Evolutionary conservation across 345 rosid species (phyloP).

Genomic region (Gossypium stocksii): DNA sequence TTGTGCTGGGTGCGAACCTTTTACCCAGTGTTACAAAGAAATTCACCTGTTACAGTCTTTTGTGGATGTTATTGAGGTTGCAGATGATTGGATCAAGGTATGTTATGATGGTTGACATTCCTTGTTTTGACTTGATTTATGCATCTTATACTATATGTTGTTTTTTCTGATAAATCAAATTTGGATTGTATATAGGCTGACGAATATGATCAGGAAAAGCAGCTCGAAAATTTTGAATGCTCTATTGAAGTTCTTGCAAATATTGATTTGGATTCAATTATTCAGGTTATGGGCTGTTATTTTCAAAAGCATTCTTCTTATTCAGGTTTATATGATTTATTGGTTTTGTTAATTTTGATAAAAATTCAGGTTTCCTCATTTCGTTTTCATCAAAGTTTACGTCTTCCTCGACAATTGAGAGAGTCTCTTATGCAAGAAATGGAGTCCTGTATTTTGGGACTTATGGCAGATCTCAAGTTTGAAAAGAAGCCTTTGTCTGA

Average conservation of each 20-base stretch:
- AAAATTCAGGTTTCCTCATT: slow-evolving; percentile 41
- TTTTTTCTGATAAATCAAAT: slow-evolving; percentile 18
- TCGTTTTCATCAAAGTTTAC: slow-evolving; percentile 39
- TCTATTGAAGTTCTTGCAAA: slow-evolving; percentile 72
- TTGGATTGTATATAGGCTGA: slow-evolving; percentile 41
- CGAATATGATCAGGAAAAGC: slow-evolving; percentile 40
- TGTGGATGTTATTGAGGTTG: slow-evolving; percentile 38
- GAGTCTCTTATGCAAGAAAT: slow-evolving; percentile 71
- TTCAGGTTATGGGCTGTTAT: slow-evolving; percentile 34
- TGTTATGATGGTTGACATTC: slow-evolving; percentile 14
- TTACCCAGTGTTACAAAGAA: slow-evolving; percentile 32
- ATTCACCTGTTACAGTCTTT: slow-evolving; percentile 28
- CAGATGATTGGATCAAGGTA: slow-evolving; percentile 50
- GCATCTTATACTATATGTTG: slow-evolving; percentile 18
- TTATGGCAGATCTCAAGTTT: slow-evolving; percentile 35
- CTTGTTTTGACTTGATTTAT: slow-evolving; percentile 5
- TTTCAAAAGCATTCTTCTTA: background rate
- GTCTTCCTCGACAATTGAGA: slow-evolving; percentile 65
- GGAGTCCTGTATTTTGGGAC: slow-evolving; percentile 54
- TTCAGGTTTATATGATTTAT: slow-evolving; percentile 10
- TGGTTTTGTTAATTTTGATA: slow-evolving; percentile 15
- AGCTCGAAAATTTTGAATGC: slow-evolving; percentile 58
- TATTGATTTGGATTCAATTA: slow-evolving; percentile 32
- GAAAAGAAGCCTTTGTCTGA: slow-evolving; percentile 55
- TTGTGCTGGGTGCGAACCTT: slow-evolving; percentile 63